Evolutionary conservation across 306 rosid species (phyloP), one percentile per base, ranked within the genome.

Genomic region (Mimosa bimucronata): DNA sequence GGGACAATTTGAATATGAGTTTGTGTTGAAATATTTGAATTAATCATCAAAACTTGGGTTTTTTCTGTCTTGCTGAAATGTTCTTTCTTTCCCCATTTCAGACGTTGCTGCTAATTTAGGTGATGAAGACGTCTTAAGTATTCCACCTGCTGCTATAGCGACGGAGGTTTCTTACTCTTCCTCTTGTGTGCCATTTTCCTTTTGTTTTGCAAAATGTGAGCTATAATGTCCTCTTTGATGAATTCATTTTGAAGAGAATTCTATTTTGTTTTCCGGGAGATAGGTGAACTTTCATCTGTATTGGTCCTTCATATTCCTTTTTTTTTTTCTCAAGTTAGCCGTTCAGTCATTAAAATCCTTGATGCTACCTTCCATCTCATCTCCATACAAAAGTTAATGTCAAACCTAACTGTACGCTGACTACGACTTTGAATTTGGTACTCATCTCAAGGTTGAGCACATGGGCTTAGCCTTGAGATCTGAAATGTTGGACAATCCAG

Each of bases 131-230:
- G 55, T 60, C 55, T 73, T 29, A 34, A 70, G 61, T 25, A 46
- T 80, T 55, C 9, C 78, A 2, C 70, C 83, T 61, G 57, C 77
- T 9, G 78, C 60, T 13, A 73, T 80, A 21, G 83, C 83, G 21
- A 60, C 42, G 45, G 78, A 80, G 83, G 83, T 80, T 44, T 64
- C 11, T 38, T 46, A 21, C 29, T 44, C 72, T 68, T 31, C 67
- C 61, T 16, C 23, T 73, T 25, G 12, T 14, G 19, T 53, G 57
- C 40, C 19, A 19, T 21, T 21, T 48, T 48, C 21, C 50, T 16
- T 66, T 2, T 57, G 30, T 57, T n/a, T 19, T 57, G 30, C 30
- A 23, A 21, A 57, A 23, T 57, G 30, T 57, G 30, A 57, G 7
- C 5, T 3, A 57, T 9, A 23, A 23, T 21, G 13, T 23, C 64